These are phyloP conservation scores for Phialophora verrucosa DNA, from an alignment of 2,329 filamentous ascomycete genomes.

Conservation along the genomic window DNA sequence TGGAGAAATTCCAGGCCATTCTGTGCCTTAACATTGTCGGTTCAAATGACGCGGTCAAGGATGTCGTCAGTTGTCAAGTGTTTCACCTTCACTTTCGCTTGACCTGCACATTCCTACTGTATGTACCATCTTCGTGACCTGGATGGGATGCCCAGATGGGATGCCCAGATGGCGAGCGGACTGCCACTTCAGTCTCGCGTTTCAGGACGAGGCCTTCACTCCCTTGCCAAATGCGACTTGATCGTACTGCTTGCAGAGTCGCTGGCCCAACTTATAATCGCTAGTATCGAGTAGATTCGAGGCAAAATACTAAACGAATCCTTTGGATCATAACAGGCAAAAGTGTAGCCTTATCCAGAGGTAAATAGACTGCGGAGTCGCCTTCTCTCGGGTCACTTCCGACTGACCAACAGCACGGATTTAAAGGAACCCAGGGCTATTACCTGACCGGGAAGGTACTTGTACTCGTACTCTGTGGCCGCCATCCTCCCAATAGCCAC, in stretches of 20 bases:
- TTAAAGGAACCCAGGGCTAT: background rate
- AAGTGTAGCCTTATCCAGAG: background rate
- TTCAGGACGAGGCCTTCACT: too few relatives aligned
- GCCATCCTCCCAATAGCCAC: too few relatives aligned
- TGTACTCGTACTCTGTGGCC: background rate
- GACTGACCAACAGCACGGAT: background rate
- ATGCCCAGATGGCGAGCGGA: background rate
- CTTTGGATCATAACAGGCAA: too few relatives aligned
- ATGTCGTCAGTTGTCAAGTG: background rate
- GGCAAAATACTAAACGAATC: too few relatives aligned
- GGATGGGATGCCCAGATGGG: too few relatives aligned
- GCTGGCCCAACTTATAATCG: background rate
- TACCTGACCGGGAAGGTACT: background rate
- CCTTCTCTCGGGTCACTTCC: background rate
- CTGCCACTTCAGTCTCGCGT: background rate
- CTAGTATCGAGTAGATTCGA: too few relatives aligned
- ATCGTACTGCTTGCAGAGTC: background rate
- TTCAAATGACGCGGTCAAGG: background rate
- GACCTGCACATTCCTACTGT: too few relatives aligned
- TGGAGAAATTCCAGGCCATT: background rate
- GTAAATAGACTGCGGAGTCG: background rate
- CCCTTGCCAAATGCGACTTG: background rate
- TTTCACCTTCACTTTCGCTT: background rate
- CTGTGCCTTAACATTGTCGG: too few relatives aligned
- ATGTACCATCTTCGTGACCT: too few relatives aligned